Evolutionary conservation across 2,329 filamentous ascomycete genomes (phyloP).

Genomic region (Grosmannia serpens): DNA sequence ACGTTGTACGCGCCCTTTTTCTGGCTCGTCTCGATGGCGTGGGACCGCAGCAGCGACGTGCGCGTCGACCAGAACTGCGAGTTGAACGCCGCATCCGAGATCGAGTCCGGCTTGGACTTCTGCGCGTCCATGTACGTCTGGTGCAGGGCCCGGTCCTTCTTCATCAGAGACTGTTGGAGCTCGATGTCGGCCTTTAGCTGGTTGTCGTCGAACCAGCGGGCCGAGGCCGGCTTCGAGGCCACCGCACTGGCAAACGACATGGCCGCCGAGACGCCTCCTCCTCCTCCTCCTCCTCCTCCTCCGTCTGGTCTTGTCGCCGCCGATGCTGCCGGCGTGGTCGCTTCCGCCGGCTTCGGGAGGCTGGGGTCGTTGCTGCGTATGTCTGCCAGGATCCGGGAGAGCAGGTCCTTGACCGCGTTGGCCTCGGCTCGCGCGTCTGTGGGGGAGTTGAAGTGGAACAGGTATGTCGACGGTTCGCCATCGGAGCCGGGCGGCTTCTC

Average conservation of each 20-base stretch:
- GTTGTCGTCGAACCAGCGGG: conserved; percentile 70
- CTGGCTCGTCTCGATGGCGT: conserved; percentile 82
- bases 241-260: conserved; percentile 70
- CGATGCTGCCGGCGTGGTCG: conserved; percentile 2
- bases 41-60: conserved; percentile 72
- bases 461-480: conserved; percentile 55
- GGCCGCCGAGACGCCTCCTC: conserved; percentile 45
- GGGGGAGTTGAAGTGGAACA: conserved; percentile 80
- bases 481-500: conserved; percentile 48
- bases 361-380: conserved; percentile 45
- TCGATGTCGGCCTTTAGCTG: conserved; percentile 67
- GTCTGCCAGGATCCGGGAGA: conserved; percentile 67
- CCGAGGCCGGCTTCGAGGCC: conserved; percentile 38
- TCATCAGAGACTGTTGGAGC: conserved; percentile 80
- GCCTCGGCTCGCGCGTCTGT: conserved; percentile 70
- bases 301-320: not conserved
- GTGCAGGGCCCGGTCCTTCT: conserved; percentile 61
- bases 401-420: conserved; percentile 68
- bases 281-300: conserved; percentile 18
- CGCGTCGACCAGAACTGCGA: conserved; percentile 91
- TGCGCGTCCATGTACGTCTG: conserved; percentile 82
- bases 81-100: conserved; percentile 72
- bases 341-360: conserved; percentile 31
- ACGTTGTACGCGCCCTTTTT: conserved; percentile 88
- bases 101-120: conserved; percentile 70